Base-by-base conservation (phyloP, 257 asterid species). In the Jacaranda mimosifolia region DNA sequence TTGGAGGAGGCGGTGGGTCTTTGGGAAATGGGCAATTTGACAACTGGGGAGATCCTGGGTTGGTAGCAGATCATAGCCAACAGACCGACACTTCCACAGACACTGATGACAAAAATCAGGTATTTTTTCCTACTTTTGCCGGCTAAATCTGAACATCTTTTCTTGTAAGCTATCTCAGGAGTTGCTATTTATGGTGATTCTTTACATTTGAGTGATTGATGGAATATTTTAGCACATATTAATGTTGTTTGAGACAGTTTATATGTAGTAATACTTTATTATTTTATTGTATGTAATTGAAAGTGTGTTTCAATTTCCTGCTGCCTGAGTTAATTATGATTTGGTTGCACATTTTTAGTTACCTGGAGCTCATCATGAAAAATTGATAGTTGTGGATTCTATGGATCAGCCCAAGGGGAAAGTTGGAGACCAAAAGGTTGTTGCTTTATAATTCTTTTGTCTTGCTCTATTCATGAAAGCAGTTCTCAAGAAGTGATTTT, bases 11-110 rank as follows among this genome's bases (percentile, higher is more conserved):
- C 55, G 80, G 81, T 26, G 92, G 83, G 35, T 67, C 79, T 43
- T 72, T 86, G 88, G 97, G 92, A 73, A 87, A 79, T 74, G 89
- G 88, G 49, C 87, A 83, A 42, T 87, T 87, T 69, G 87, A 86
- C 56, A 74, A 84, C 64, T 84, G 87, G 85, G 86, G 72, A 49
- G 85, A 83, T 63, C 80, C 85, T 43, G 85, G 83, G 11, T 72
- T 84, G 39, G 78, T 85, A 45, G 89, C 87, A 38, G 87, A 85
- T 79, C 85, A 80, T 62, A 84, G 91, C 77, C 87, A 81, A 8
- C 88, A 77, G 74, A 86, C 90, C 60, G 87, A 85, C 78, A 83
- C 86, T 51, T 85, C 87, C 18, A 85, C 91, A 14, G 91, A 87
- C 48, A 83, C 90, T 4, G 89, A 87, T 77, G 86, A 85, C 70